phyloP scores from a whole-genome alignment of 2,329 filamentous ascomycete genomes.

The Ophiostoma perfectum region DNA sequence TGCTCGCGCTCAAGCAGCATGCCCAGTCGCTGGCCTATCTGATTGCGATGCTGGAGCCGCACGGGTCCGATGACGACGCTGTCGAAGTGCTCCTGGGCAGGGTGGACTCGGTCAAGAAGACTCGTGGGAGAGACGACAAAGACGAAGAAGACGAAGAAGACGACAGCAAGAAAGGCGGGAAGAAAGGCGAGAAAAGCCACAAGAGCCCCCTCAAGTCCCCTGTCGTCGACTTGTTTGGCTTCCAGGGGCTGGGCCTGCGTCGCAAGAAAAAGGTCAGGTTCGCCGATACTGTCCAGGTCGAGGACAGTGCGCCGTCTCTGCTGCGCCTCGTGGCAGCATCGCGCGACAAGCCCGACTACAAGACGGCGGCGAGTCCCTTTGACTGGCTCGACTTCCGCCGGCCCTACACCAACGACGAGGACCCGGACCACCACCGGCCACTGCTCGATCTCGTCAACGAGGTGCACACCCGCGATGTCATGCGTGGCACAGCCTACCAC shows the following conservation, averaged over 20 bases:
- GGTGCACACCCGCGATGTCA: constrained; percentile 40
- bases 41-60: constrained; percentile 44
- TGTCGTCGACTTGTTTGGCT: not conserved
- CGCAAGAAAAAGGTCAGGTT: not conserved
- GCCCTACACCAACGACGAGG: constrained; percentile 44
- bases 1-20: constrained; percentile 56
- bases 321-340: constrained; percentile 6
- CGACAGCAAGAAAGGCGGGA: not conserved
- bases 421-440: constrained; percentile 43
- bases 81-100: constrained; percentile 18
- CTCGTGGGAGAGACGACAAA: not conserved
- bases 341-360: not conserved
- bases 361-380: constrained; percentile 41
- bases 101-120: not conserved
- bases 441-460: constrained; percentile 45
- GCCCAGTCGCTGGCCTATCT: constrained; percentile 52
- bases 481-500: constrained; percentile 39
- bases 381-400: constrained; percentile 52
- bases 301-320: not conserved
- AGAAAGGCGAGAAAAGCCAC: too few relatives aligned
- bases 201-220: not conserved
- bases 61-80: constrained; percentile 19
- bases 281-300: not conserved
- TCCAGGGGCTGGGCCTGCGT: not conserved
- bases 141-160: not conserved